Conservation (phyloP, 768 basidiomycete species). For the Phanerodontia chrysosporium region DNA sequence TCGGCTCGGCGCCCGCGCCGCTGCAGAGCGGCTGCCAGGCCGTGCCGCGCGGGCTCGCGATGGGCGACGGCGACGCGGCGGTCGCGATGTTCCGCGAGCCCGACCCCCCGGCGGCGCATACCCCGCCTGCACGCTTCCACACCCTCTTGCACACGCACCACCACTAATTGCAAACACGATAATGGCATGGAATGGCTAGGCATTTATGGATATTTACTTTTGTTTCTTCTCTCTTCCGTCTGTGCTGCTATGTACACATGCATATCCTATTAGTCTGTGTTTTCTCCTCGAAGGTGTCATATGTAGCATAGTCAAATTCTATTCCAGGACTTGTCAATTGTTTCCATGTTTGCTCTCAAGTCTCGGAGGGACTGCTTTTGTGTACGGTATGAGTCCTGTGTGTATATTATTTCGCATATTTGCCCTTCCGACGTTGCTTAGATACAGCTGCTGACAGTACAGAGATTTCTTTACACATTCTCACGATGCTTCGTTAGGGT, state of each 20-base stretch:
- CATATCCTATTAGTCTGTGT: neutral
- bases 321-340: neutral
- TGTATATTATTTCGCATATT: neutral
- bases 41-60: neutral
- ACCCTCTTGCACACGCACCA: neutral
- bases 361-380: neutral
- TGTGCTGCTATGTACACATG: neutral
- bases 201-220: neutral
- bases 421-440: neutral
- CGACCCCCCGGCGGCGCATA: neutral
- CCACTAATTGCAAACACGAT: neutral
- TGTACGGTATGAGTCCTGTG: neutral
- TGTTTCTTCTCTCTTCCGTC: no score
- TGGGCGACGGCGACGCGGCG: no score
- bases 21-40: neutral
- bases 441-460: neutral
- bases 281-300: neutral
- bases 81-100: no score
- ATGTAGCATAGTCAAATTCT: neutral
- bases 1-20: conserved; percentile 19
- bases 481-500: neutral
- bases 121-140: neutral
- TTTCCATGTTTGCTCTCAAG: neutral
- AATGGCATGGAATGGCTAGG: neutral
- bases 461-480: neutral